Conservation (phyloP, 805 yeast species). For the Alloascoidea hylecoeti region DNA sequence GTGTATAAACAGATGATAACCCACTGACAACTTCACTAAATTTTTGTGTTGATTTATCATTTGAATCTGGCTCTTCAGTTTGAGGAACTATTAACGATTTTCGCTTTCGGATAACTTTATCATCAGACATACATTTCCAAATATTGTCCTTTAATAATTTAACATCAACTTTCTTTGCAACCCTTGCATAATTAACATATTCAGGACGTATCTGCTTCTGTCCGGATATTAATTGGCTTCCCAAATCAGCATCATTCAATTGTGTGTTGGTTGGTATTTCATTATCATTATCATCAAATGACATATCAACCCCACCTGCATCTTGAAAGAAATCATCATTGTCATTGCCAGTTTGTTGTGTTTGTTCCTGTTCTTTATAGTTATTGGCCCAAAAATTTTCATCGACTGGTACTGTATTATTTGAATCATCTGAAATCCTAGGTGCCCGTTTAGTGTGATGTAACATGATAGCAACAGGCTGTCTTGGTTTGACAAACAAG, state of each 20-base stretch:
- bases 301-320: conserved; percentile 23
- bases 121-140: conserved; percentile 40
- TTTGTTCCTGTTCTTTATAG: conserved; percentile 17
- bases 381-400: conserved; percentile 63
- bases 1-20: conserved; percentile 36
- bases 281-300: conserved; percentile 23
- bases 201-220: conserved; percentile 9
- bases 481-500: conserved; percentile 52
- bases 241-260: not conserved
- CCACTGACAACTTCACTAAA: conserved; percentile 35
- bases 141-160: conserved; percentile 57
- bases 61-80: conserved; percentile 11
- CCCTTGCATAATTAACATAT: conserved; percentile 43
- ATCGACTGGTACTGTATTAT: conserved; percentile 20
- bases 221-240: not conserved
- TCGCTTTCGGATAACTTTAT: conserved; percentile 4
- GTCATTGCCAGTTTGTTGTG: conserved; percentile 7
- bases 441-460: conserved; percentile 2
- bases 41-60: conserved; percentile 7
- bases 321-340: conserved; percentile 17
- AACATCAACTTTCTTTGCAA: conserved; percentile 72
- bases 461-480: not conserved
- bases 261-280: conserved; percentile 9
- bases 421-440: conserved; percentile 5
- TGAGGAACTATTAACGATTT: conserved; percentile 12